These are phyloP conservation scores for Flaveria sonorensis DNA, from an alignment of 129 eudicot species.

Conservation along the genomic window DNA sequence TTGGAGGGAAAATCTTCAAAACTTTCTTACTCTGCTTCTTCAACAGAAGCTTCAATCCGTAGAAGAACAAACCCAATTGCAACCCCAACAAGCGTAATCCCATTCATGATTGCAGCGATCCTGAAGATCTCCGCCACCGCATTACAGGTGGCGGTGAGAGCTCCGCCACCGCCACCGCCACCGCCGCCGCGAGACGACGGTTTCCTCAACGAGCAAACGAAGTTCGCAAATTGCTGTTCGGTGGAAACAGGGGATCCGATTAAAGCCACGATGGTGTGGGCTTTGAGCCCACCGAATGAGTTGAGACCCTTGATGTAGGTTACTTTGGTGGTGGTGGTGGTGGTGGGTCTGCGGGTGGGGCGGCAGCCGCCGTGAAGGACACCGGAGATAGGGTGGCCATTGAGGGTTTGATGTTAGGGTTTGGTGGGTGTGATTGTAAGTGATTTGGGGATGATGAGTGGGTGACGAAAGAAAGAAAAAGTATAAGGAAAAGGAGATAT, in stretches of 20 bases:
- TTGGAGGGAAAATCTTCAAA: slow-evolving; percentile 11
- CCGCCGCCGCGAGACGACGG: slow-evolving; percentile 42
- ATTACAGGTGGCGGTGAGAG: slow-evolving; percentile 61
- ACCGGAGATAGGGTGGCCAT: slow-evolving; percentile 49
- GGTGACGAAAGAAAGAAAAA: slow-evolving; percentile 21
- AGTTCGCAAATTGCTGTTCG: slow-evolving; percentile 70
- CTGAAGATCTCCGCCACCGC: slow-evolving; percentile 79
- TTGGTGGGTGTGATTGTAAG: slow-evolving; percentile 28
- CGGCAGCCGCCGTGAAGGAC: slow-evolving; percentile 31
- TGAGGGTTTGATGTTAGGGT: slow-evolving; percentile 55
- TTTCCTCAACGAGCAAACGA: slow-evolving; percentile 53
- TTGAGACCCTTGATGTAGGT: slow-evolving; percentile 69
- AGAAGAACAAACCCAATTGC: slow-evolving; percentile 96
- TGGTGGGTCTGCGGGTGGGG: slow-evolving; percentile 32
- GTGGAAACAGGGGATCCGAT: slow-evolving; percentile 64
- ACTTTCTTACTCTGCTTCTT: slow-evolving; percentile 63
- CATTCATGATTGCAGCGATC: slow-evolving; percentile 86
- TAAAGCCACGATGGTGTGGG: slow-evolving; percentile 58
- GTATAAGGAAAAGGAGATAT: not conserved
- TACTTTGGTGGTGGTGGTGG: slow-evolving; percentile 48
- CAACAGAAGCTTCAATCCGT: slow-evolving; percentile 72
- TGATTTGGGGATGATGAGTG: slow-evolving; percentile 35
- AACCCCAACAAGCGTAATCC: slow-evolving; percentile 80
- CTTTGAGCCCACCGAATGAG: slow-evolving; percentile 81
- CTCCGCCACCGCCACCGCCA: slow-evolving; percentile 42